Evolutionary conservation across 306 rosid species (phyloP).

Genomic region (Gillenia trifoliata): DNA sequence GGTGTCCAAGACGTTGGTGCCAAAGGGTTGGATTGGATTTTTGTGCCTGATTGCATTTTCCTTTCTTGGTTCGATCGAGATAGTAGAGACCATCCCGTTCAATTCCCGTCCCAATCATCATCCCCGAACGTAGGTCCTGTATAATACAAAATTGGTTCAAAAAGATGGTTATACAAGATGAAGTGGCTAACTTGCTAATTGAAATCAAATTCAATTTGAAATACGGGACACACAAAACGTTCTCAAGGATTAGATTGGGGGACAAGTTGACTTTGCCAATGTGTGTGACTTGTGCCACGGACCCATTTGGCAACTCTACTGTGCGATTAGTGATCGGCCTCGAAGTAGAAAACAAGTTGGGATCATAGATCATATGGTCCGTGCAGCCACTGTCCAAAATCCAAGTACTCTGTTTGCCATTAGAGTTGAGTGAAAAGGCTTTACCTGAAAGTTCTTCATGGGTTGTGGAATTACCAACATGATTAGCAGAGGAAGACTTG

Average conservation of each 20-base stretch:
- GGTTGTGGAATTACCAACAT: no score
- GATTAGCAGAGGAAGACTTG: no score
- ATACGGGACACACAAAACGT: neutral
- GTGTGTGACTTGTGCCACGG: neutral
- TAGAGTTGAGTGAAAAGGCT: neutral
- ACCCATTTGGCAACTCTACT: neutral
- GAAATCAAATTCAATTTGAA: neutral
- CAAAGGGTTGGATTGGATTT: neutral
- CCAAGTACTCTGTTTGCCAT: neutral
- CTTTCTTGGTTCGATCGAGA: neutral
- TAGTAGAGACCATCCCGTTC: no score
- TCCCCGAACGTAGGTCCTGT: no score
- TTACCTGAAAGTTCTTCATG: no score
- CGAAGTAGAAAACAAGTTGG: neutral
- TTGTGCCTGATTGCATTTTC: neutral
- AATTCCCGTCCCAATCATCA: no score
- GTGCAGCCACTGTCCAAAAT: neutral
- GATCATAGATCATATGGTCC: neutral
- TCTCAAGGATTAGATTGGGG: neutral
- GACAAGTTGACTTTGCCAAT: neutral
- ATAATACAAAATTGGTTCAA: no score
- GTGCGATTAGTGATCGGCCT: neutral
- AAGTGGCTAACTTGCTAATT: no score
- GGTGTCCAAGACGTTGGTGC: neutral
- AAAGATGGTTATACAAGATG: no score